Percentiles rank a stretch among this genome's conserved stretches.
These are phyloP conservation scores for Knoxdaviesia capensis DNA, from an alignment of 2,329 filamentous ascomycete genomes.

Conservation along the genomic window DNA sequence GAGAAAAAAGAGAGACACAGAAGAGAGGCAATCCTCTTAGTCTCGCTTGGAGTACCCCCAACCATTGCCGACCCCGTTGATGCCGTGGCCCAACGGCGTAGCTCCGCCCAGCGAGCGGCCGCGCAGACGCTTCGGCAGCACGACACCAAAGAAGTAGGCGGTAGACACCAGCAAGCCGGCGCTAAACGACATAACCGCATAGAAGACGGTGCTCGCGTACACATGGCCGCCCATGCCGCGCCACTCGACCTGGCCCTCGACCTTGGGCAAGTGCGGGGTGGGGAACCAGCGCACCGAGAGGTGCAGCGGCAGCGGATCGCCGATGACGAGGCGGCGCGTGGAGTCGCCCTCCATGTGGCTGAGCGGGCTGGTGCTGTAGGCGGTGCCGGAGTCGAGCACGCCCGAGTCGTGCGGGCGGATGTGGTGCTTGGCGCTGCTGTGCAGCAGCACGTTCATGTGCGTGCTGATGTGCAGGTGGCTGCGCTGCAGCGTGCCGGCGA, in stretches of 20 bases:
- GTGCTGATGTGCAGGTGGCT: constrained; percentile 84
- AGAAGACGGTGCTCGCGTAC: constrained; percentile 43
- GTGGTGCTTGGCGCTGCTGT: constrained; percentile 43
- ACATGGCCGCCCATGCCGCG: constrained; percentile 43
- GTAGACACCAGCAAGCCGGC: constrained; percentile 32
- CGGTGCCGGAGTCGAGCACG: constrained; percentile 69
- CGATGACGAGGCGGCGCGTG: constrained; percentile 57
- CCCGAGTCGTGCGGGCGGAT: constrained; percentile 46
- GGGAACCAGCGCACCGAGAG: constrained; percentile 82
- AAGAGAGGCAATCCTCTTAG: constrained; percentile 7
- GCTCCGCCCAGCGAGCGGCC: constrained; percentile 32
- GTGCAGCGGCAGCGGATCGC: constrained; percentile 59
- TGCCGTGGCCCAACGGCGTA: constrained; percentile 35
- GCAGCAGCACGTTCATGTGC: constrained; percentile 74
- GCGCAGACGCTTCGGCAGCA: constrained; percentile 32
- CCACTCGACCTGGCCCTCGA: constrained; percentile 45
- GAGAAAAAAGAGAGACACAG: no score
- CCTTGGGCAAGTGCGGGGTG: constrained; percentile 46
- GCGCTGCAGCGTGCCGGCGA: constrained; percentile 73
- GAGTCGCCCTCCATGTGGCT: constrained; percentile 25
- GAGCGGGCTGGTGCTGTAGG: constrained; percentile 64
- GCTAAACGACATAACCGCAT: constrained; percentile 36
- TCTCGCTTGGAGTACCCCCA: constrained; percentile 36
- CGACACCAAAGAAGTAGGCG: constrained; percentile 39
- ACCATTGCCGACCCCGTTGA: constrained; percentile 31